Conservation (phyloP, 768 basidiomycete genomes). For the Mycena indigotica region DNA sequence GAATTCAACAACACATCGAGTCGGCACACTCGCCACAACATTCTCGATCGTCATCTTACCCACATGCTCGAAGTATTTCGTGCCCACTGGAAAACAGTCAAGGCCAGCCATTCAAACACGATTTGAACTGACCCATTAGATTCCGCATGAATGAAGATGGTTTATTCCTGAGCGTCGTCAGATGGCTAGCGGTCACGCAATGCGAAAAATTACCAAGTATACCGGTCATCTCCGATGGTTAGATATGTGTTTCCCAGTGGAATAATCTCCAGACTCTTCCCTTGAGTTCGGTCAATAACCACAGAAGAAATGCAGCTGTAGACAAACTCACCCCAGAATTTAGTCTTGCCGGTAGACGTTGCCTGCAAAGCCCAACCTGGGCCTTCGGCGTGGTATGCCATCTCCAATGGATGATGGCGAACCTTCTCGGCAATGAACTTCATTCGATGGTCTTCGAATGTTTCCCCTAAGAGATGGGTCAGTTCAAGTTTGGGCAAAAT, state of each 20-base stretch:
- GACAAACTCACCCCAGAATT: slow-evolving; percentile 78
- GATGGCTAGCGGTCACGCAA: slow-evolving; percentile 3
- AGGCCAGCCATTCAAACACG: too few species aligned
- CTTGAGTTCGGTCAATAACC: too few species aligned
- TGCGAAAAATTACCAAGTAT: slow-evolving; percentile 59
- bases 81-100: too few species aligned
- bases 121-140: too few species aligned
- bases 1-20: slow-evolving; percentile 76
- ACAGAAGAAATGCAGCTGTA: too few species aligned
- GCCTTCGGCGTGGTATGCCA: slow-evolving; percentile 86
- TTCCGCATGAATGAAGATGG: slow-evolving; percentile 90
- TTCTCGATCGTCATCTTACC: slow-evolving; percentile 81
- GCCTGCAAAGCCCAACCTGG: slow-evolving; percentile 73
- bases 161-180: slow-evolving; percentile 60
- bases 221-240: slow-evolving; percentile 66
- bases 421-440: slow-evolving; percentile 88
- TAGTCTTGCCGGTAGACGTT: slow-evolving; percentile 82
- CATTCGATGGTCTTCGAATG: slow-evolving; percentile 81
- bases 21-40: slow-evolving; percentile 40
- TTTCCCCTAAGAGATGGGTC: too few species aligned
- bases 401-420: slow-evolving; percentile 78
- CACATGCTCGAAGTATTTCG: slow-evolving; percentile 86
- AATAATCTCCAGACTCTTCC: slow-evolving; percentile 88
- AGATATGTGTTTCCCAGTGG: slow-evolving; percentile 74
- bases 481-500: too few species aligned